Base-by-base conservation (phyloP, 306 rosid species). In the Ammopiptanthus mongolicus region DNA sequence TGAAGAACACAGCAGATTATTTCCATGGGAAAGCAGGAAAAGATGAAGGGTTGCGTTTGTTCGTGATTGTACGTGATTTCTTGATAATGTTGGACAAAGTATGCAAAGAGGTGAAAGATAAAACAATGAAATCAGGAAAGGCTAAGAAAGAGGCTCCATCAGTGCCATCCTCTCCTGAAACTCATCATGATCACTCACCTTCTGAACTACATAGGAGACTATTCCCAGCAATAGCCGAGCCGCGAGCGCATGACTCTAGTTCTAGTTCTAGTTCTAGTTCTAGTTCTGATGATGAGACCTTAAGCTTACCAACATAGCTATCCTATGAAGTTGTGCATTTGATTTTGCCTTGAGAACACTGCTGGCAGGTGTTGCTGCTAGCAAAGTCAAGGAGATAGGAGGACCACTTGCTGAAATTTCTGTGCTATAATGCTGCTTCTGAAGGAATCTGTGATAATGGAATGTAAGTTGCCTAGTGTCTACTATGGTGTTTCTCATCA, bases 1-100 rank as follows among this genome's bases (percentile, higher is more conserved):
- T 95, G 46, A 95, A 85, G 84, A 86, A 82, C 51, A 81, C 98
- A 0, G 95, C 83, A 1, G 99, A 95, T 78, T 92, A 90, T 81
- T 92, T 95, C 67, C 99, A 95, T 5, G 99, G 99, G 14, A 86
- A 78, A 0, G 76, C 98, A 8, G 93, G 93, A 37, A 95, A 74
- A 75, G 99, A 95, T 19, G 99, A 95, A 86, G 99, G 99, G 22
- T 50, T 92, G 75, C 84, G 91, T 1, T 81, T 95, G 83, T 95
- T 95, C 56, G 58, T 61, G 3, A 82, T 86, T 12, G 93, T 95
- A 13, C 87, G 99, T 0, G 98, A 92, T 59, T 95, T 95, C 90
- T 80, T 95, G 84, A 58, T 83, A 29, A 89, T 92, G 69, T 60
- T 95, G 62, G 95, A 87, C 19, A 95, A 84, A 84, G 89, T 87